A percentile compares a stretch with the other conserved stretches of the same genome.
Conservation (phyloP, 2,329 filamentous ascomycete species). For the Blastomyces parvus region DNA sequence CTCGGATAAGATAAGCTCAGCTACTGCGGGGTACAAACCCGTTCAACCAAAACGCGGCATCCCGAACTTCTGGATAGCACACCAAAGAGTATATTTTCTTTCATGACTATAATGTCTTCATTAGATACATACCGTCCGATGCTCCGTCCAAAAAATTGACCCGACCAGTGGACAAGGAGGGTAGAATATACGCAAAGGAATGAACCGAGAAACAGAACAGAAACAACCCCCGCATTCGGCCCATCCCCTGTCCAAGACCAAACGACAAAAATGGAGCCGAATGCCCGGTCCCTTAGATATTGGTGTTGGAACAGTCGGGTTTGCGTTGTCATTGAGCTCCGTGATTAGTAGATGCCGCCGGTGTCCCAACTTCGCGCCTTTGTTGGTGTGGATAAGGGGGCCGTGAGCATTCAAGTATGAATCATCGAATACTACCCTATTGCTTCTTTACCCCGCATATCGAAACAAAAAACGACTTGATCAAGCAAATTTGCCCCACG, state of each 20-base stretch:
- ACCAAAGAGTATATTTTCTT: neutral
- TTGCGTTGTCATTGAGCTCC: neutral
- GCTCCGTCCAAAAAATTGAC: neutral
- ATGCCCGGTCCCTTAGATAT: neutral
- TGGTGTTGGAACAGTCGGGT: neutral
- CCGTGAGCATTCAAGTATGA: neutral
- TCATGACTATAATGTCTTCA: neutral
- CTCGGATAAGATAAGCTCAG: neutral
- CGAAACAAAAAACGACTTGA: neutral
- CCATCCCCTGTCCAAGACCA: neutral
- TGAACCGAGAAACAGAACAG: neutral
- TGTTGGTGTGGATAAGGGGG: neutral
- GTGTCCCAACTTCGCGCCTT: neutral
- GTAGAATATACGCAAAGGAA: neutral
- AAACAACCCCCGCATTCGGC: neutral
- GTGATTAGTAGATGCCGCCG: neutral
- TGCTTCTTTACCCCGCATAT: neutral
- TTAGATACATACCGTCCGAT: neutral
- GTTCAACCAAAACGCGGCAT: neutral
- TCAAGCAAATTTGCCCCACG: neutral
- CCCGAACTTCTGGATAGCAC: neutral
- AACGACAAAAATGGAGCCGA: neutral
- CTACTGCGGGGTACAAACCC: neutral
- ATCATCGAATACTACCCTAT: neutral
- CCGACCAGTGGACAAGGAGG: neutral